phyloP scores from a whole-genome alignment of 768 basidiomycete species.

The Pholiota conissans region DNA sequence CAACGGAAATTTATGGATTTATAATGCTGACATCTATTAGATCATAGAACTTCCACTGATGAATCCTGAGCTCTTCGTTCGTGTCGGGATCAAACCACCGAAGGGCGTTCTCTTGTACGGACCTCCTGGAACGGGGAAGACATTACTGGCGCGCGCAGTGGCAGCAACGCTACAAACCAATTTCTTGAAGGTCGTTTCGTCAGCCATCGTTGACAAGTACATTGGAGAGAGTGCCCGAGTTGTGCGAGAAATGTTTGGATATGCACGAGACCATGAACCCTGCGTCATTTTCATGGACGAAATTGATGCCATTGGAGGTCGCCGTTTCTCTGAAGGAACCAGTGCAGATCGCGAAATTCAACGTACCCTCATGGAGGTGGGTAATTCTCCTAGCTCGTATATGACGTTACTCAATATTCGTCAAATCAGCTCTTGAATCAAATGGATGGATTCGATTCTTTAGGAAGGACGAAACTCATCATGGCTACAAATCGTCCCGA shows the following conservation, averaged over 20 bases:
- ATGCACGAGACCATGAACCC: constrained; percentile 96
- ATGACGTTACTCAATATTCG: neutral
- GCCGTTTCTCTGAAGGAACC: constrained; percentile 87
- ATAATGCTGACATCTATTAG: constrained; percentile 33
- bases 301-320: constrained; percentile 96
- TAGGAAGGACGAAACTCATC: constrained; percentile 94
- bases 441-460: constrained; percentile 99
- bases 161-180: constrained; percentile 96
- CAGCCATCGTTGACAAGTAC: constrained; percentile 97
- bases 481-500: constrained; percentile 99
- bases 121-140: constrained; percentile 96
- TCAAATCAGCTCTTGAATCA: constrained; percentile 82
- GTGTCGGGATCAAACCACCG: constrained; percentile 96
- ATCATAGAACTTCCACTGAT: constrained; percentile 95
- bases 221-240: constrained; percentile 97
- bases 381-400: constrained; percentile 6
- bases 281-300: constrained; percentile 99
- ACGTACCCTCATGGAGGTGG: constrained; percentile 92
- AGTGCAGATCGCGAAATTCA: constrained; percentile 99
- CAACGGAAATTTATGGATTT: neutral
- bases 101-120: constrained; percentile 97
- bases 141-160: constrained; percentile 89
- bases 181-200: constrained; percentile 98
- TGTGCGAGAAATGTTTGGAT: constrained; percentile 98
- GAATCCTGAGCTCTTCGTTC: constrained; percentile 89